phyloP scores from a whole-genome alignment of 2,329 filamentous ascomycete species.

The Magnaporthiopsis incrustans region DNA sequence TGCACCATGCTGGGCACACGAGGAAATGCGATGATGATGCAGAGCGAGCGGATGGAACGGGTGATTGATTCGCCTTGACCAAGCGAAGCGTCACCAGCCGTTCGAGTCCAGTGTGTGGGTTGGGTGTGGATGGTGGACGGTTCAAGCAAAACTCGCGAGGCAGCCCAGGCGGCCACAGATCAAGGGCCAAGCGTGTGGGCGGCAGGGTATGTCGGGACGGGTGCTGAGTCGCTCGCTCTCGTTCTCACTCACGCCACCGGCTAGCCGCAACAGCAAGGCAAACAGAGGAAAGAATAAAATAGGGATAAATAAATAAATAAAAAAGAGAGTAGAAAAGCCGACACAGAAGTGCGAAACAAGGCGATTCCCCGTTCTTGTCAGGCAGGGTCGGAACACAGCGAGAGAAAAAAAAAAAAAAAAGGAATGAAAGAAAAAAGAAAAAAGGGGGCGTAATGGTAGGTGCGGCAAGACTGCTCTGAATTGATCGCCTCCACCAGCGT shows the following conservation, averaged over 20 bases:
- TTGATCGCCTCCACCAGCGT: neutral
- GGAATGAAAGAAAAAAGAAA: neutral
- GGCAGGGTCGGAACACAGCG: neutral
- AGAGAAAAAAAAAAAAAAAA: too few relatives aligned
- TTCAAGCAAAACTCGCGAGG: neutral
- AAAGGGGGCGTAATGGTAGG: neutral
- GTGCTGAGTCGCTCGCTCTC: slow-evolving; percentile 1
- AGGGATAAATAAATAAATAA: slow-evolving; percentile 6
- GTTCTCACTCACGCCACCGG: slow-evolving; percentile 7
- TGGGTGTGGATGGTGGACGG: neutral
- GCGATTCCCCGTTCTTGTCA: neutral
- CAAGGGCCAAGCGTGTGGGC: neutral
- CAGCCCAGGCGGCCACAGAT: neutral
- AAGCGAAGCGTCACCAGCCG: slow-evolving; percentile 5
- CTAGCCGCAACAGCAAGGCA: neutral
- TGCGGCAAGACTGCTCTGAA: neutral
- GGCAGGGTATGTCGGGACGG: neutral
- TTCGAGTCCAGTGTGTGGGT: neutral
- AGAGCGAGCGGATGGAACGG: neutral
- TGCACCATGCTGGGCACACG: slow-evolving; percentile 51
- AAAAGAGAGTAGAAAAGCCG: neutral
- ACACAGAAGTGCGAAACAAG: neutral
- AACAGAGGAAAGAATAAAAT: slow-evolving; percentile 3
- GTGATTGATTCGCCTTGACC: slow-evolving; percentile 4
- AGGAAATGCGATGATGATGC: slow-evolving; percentile 13